phyloP scores from a whole-genome alignment of 768 basidiomycete genomes.

The Ramaria sp. region DNA sequence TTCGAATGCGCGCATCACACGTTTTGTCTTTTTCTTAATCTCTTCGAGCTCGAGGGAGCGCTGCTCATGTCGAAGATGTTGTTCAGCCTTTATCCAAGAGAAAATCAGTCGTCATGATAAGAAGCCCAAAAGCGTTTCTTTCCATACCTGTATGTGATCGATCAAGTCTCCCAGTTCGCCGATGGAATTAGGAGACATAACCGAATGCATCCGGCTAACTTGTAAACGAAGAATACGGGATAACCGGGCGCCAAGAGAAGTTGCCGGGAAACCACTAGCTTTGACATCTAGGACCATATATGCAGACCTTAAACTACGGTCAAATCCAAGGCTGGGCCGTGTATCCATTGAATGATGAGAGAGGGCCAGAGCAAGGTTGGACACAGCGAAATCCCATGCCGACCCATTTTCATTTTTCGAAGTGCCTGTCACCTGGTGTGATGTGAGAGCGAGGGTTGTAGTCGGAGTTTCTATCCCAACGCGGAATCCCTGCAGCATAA shows the following conservation, averaged over 20 bases:
- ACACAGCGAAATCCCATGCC: slow-evolving; percentile 59
- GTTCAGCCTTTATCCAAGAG: slow-evolving; percentile 47
- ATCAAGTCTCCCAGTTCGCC: slow-evolving; percentile 84
- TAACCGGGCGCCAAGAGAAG: neutral
- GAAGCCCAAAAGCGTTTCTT: neutral
- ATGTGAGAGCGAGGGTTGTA: slow-evolving; percentile 67
- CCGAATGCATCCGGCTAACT: slow-evolving; percentile 76
- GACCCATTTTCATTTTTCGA: slow-evolving; percentile 36
- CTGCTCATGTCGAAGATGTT: slow-evolving; percentile 61
- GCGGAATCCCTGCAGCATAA: slow-evolving; percentile 62
- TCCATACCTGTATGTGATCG: slow-evolving; percentile 66
- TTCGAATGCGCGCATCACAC: slow-evolving; percentile 67
- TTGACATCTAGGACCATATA: slow-evolving; percentile 77
- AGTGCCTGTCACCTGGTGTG: slow-evolving; percentile 60
- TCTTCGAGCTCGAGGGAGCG: slow-evolving; percentile 68
- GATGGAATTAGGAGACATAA: slow-evolving; percentile 90
- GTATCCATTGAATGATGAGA: slow-evolving; percentile 42
- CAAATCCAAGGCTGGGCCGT: slow-evolving; percentile 31
- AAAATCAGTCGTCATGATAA: slow-evolving; percentile 13
- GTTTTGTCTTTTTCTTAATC: slow-evolving; percentile 74
- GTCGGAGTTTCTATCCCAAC: slow-evolving; percentile 67
- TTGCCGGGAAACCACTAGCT: slow-evolving; percentile 16
- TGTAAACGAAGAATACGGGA: slow-evolving; percentile 34
- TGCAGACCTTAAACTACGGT: slow-evolving; percentile 59
- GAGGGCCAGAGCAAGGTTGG: slow-evolving; percentile 76